phyloP scores from a whole-genome alignment of 1,284 basidiomycete genomes.

The Rhodotorula sp. region DNA sequence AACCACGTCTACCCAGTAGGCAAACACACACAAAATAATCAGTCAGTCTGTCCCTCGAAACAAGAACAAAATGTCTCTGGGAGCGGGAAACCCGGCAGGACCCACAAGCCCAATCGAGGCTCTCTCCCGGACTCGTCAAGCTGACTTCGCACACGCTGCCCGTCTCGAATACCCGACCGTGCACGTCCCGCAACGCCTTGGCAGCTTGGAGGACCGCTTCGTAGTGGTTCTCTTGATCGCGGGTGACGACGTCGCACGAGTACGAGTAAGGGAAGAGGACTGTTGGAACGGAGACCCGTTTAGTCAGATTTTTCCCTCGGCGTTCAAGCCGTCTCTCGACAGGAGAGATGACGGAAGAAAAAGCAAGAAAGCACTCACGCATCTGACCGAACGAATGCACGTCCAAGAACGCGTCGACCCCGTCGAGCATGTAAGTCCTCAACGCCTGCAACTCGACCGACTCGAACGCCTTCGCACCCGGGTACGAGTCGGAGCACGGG shows the following conservation, averaged over 20 bases:
- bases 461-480: constrained; percentile 59
- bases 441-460: constrained; percentile 71
- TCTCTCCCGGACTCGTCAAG: constrained; percentile 64
- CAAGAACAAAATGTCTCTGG: neutral
- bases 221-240: constrained; percentile 75
- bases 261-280: constrained; percentile 69
- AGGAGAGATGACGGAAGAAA: constrained; percentile 41
- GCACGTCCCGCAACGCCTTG: constrained; percentile 58
- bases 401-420: constrained; percentile 66
- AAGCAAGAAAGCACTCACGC: constrained; percentile 52
- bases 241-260: constrained; percentile 63
- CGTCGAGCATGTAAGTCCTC: constrained; percentile 64
- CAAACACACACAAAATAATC: constrained; percentile 44
- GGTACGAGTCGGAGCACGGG: constrained; percentile 37
- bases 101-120: constrained; percentile 75
- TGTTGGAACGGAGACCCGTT: constrained; percentile 22
- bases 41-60: neutral
- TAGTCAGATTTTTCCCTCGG: neutral
- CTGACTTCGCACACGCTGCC: constrained; percentile 46
- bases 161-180: constrained; percentile 56
- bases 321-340: constrained; percentile 29
- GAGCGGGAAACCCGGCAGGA: too few relatives aligned
- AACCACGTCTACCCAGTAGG: constrained; percentile 33
- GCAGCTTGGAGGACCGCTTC: constrained; percentile 73
- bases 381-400: constrained; percentile 80